Evolutionary conservation across 257 asterid genomes (phyloP).

Genomic region (Scutellaria minor): DNA sequence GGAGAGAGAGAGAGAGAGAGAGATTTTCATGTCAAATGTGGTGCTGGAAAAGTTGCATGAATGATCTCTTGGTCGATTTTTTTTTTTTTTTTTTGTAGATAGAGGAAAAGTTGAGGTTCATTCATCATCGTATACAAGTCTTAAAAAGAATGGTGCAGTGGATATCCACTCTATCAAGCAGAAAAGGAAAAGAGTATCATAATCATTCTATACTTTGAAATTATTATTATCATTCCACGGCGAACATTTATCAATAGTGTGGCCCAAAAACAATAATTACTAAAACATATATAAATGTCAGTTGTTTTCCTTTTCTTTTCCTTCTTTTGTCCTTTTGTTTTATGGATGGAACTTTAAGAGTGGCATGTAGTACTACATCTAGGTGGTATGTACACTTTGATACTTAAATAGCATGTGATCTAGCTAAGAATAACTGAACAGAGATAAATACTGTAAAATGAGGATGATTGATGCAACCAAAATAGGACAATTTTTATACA

Average conservation of each 20-base stretch:
- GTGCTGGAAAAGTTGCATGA: slow-evolving; percentile 33
- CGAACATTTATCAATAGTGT: slow-evolving; percentile 55
- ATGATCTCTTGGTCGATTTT: not conserved
- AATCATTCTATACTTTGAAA: slow-evolving; percentile 36
- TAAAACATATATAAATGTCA: too few species aligned
- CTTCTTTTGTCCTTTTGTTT: too few species aligned
- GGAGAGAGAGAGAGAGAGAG: too few species aligned
- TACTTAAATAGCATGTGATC: not conserved
- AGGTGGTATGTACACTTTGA: too few species aligned
- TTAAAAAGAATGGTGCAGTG: slow-evolving; percentile 39
- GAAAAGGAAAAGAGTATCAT: slow-evolving; percentile 28
- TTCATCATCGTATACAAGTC: slow-evolving; percentile 42
- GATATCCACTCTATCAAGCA: slow-evolving; percentile 42
- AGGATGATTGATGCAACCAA: slow-evolving; percentile 39
- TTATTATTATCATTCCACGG: slow-evolving; percentile 39
- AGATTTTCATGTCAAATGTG: not conserved
- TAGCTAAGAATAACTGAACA: not conserved
- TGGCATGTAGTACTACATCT: too few species aligned
- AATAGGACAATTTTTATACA: slow-evolving; percentile 48
- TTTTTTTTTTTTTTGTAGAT: slow-evolving; percentile 20
- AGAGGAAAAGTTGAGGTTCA: slow-evolving; percentile 41
- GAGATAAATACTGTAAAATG: slow-evolving; percentile 26
- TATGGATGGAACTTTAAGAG: too few species aligned
- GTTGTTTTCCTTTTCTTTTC: too few species aligned
- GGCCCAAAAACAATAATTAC: slow-evolving; percentile 47